Conservation (phyloP, 2,329 filamentous ascomycete genomes). For the Hypoxylon sp. region DNA sequence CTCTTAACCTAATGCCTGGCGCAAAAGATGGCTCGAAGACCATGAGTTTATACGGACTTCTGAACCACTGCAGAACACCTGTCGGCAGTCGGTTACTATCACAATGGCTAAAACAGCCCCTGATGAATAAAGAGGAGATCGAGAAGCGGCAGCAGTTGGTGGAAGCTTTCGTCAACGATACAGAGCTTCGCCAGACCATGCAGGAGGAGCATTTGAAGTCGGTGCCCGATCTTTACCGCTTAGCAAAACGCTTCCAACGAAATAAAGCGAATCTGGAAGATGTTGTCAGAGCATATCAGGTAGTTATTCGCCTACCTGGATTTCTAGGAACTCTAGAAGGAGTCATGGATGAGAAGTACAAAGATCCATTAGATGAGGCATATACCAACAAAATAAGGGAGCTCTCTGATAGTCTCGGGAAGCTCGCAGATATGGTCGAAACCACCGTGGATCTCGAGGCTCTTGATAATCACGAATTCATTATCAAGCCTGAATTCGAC, state of each 20-base stretch:
- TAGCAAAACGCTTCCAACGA: conserved; percentile 95
- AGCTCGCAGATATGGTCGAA: conserved; percentile 97
- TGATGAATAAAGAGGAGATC: conserved; percentile 93
- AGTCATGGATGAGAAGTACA: conserved; percentile 96
- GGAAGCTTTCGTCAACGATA: conserved; percentile 93
- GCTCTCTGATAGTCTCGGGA: conserved; percentile 83
- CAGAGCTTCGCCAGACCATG: conserved; percentile 93
- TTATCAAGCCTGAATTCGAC: conserved; percentile 99
- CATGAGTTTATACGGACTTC: conserved; percentile 93
- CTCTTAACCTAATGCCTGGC: conserved; percentile 96
- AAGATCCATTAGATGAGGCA: conserved; percentile 84
- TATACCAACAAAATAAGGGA: conserved; percentile 88
- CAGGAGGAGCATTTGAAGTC: conserved; percentile 95
- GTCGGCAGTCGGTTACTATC: conserved; percentile 90
- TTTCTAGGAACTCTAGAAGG: conserved; percentile 91
- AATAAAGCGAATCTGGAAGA: conserved; percentile 94
- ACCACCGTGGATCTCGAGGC: conserved; percentile 97
- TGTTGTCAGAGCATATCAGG: conserved; percentile 95
- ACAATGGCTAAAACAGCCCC: conserved; percentile 97
- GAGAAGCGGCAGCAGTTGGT: conserved; percentile 93
- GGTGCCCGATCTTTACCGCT: conserved; percentile 92
- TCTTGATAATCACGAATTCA: conserved; percentile 96
- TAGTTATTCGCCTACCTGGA: conserved; percentile 89
- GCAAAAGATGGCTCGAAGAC: conserved; percentile 95
- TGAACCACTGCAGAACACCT: conserved; percentile 98